Percentiles rank a stretch among this genome's conserved stretches.
Evolutionary conservation across 768 basidiomycete species (phyloP).

Genomic region (Lactarius psammicola): DNA sequence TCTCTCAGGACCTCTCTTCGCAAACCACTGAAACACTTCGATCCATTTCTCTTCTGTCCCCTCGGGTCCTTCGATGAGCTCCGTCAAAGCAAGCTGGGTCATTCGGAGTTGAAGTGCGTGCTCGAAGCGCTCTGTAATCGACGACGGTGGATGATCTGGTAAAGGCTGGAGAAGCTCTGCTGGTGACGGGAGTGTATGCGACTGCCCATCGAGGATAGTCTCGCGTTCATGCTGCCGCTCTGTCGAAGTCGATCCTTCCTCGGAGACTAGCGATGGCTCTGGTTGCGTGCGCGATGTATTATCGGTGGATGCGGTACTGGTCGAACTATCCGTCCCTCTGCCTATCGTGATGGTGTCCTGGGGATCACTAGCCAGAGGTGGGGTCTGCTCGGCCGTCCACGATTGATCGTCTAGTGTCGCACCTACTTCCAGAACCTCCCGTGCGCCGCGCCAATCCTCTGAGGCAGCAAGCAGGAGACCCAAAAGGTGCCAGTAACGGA

Average conservation of each 20-base stretch:
- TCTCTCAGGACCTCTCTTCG: conserved; percentile 47
- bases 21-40: conserved; percentile 84
- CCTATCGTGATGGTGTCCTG: conserved; percentile 17
- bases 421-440: conserved; percentile 75
- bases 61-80: conserved; percentile 83
- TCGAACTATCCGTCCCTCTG: background rate
- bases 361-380: conserved; percentile 5
- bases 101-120: conserved; percentile 81
- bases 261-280: conserved; percentile 9
- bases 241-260: conserved; percentile 16
- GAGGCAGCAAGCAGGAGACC: conserved; percentile 75
- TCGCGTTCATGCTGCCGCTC: conserved; percentile 2
- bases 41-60: conserved; percentile 78
- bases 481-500: conserved; percentile 89
- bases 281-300: background rate
- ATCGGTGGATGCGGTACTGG: background rate
- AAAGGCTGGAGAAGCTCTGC: conserved; percentile 45
- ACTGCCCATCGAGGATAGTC: conserved; percentile 36
- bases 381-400: conserved; percentile 31
- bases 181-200: conserved; percentile 41
- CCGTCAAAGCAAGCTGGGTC: conserved; percentile 77
- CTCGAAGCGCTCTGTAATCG: conserved; percentile 64
- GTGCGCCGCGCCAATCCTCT: conserved; percentile 78
- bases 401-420: conserved; percentile 50
- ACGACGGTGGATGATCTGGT: conserved; percentile 49